phyloP scores from a whole-genome alignment of 805 yeast genomes.

The Candida yuanshanica region DNA sequence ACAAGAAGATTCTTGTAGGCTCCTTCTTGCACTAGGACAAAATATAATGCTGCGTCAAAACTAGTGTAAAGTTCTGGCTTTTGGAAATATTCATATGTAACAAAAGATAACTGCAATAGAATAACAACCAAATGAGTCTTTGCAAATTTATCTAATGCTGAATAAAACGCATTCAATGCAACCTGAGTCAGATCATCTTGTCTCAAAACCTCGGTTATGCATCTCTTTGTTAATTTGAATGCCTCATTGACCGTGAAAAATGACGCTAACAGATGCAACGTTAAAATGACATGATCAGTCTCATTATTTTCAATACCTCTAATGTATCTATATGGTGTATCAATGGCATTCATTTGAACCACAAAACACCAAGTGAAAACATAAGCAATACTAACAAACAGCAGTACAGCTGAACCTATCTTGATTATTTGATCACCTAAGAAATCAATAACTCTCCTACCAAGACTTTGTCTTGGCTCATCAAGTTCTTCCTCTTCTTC shows the following conservation, averaged over 20 bases:
- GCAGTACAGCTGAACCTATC: background rate
- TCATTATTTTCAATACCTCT: conserved; percentile 1
- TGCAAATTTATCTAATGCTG: conserved; percentile 2
- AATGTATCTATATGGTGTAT: conserved; percentile 6
- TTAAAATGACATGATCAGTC: background rate
- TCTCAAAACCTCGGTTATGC: background rate
- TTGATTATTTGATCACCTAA: background rate
- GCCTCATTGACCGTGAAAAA: background rate
- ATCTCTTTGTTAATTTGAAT: background rate
- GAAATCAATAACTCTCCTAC: background rate
- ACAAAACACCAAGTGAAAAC: conserved; percentile 1
- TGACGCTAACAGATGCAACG: conserved; percentile 2
- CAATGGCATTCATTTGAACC: conserved; percentile 4
- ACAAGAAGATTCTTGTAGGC: conserved; percentile 2
- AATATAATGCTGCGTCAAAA: conserved; percentile 12
- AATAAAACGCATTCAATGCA: background rate
- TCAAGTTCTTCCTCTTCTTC: conserved; percentile 2
- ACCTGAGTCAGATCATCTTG: background rate
- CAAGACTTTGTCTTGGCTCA: background rate
- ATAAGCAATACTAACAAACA: background rate
- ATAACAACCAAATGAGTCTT: conserved; percentile 7
- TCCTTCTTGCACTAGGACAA: conserved; percentile 6
- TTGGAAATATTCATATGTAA: conserved; percentile 15
- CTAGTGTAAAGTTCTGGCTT: conserved; percentile 15
- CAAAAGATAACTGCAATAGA: conserved; percentile 12